Evolutionary conservation across 257 asterid genomes (phyloP).

Genomic region (Primulina eburnea): DNA sequence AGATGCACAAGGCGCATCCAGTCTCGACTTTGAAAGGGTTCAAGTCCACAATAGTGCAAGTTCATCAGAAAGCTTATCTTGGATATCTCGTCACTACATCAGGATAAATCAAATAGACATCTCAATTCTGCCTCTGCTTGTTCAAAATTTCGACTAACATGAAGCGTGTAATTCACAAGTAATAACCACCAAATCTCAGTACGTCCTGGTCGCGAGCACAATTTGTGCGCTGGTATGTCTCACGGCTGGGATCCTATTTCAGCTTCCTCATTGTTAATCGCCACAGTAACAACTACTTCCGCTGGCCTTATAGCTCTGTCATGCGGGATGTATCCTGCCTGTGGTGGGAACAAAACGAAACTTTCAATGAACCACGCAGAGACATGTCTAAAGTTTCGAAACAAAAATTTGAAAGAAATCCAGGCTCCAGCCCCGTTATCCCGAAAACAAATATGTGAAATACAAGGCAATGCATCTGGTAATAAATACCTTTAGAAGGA

Average conservation of each 20-base stretch:
- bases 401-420: background rate
- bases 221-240: background rate
- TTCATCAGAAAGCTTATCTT: background rate
- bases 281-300: conserved; percentile 76
- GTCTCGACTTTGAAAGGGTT: too few relatives aligned
- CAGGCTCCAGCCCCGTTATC: too few relatives aligned
- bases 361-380: background rate
- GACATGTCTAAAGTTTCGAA: background rate
- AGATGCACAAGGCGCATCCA: too few relatives aligned
- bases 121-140: conserved; percentile 2
- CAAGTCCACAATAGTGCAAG: too few relatives aligned
- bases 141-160: background rate
- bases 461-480: background rate
- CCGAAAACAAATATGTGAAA: too few relatives aligned
- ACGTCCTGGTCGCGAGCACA: background rate
- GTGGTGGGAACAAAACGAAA: conserved; percentile 16
- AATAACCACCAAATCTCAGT: background rate
- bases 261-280: conserved; percentile 31
- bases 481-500: conserved; percentile 46
- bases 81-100: background rate
- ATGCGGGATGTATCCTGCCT: conserved; percentile 75
- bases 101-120: background rate
- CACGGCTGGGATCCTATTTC: conserved; percentile 19
- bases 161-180: background rate
- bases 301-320: conserved; percentile 79